phyloP scores from a whole-genome alignment of 768 basidiomycete genomes.

The Rubroboletus satanas region DNA sequence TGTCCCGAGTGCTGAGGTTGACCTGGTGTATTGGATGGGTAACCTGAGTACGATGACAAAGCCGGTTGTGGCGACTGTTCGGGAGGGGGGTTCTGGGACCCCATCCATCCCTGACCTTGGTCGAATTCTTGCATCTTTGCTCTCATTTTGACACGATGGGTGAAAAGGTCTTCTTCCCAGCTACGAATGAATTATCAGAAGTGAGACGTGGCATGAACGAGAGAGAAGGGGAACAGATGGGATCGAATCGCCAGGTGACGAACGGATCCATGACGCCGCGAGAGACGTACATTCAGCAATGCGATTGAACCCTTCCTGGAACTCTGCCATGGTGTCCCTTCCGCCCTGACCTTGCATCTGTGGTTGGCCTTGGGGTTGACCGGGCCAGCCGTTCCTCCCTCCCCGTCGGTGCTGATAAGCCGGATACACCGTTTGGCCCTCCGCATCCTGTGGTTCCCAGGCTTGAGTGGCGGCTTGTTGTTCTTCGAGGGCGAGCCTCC shows the following conservation, averaged over 20 bases:
- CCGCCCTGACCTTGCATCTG: constrained; percentile 21
- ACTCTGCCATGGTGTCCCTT: constrained; percentile 57
- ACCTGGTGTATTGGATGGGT: not conserved
- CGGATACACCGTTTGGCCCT: constrained; percentile 15
- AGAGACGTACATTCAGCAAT: constrained; percentile 68
- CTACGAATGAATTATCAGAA: constrained; percentile 31
- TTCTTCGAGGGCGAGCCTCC: constrained; percentile 64
- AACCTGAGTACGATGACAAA: not conserved
- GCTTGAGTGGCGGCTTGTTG: constrained; percentile 31
- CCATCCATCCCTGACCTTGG: constrained; percentile 33
- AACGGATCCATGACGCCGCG: not conserved
- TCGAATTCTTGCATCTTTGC: constrained; percentile 84
- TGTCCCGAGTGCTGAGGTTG: constrained; percentile 3
- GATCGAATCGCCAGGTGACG: not conserved
- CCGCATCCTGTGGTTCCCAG: constrained; percentile 14
- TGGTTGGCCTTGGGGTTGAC: constrained; percentile 1
- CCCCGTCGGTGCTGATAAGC: constrained; percentile 23
- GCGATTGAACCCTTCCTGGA: constrained; percentile 71
- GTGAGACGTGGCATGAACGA: not conserved
- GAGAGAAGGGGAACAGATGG: no score
- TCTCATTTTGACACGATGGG: constrained; percentile 68
- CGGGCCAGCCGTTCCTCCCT: constrained; percentile 6
- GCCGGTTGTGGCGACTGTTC: not conserved
- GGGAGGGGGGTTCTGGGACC: constrained; percentile 8
- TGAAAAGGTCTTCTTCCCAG: constrained; percentile 76